Conservation (phyloP, 805 yeast species). For the Pichia insulana region DNA sequence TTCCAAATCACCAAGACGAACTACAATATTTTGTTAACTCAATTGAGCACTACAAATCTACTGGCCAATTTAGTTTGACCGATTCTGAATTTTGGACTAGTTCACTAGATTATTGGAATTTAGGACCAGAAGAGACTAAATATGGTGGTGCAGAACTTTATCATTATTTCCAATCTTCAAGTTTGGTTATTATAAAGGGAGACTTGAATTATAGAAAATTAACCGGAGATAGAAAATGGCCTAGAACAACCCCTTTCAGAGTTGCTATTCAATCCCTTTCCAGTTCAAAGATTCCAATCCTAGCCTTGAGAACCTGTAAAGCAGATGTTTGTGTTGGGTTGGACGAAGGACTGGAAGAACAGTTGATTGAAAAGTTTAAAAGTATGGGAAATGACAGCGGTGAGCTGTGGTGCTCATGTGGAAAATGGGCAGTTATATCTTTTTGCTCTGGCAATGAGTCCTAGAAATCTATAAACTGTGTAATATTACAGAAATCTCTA, state of each 20-base stretch:
- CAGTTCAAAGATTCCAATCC: slow-evolving; percentile 48
- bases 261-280: slow-evolving; percentile 66
- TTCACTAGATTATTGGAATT: slow-evolving; percentile 64
- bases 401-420: slow-evolving; percentile 77
- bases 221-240: slow-evolving; percentile 88
- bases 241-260: slow-evolving; percentile 63
- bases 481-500: background rate
- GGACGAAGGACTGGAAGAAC: slow-evolving; percentile 60
- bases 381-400: slow-evolving; percentile 53
- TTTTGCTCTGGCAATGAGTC: slow-evolving; percentile 33
- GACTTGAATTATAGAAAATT: slow-evolving; percentile 93
- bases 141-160: slow-evolving; percentile 57
- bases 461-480: too few species aligned
- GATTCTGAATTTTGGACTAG: slow-evolving; percentile 85
- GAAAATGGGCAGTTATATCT: slow-evolving; percentile 89
- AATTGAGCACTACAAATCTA: slow-evolving; percentile 34
- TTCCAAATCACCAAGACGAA: slow-evolving; percentile 39
- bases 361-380: slow-evolving; percentile 50
- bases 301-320: slow-evolving; percentile 86
- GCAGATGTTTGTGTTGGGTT: slow-evolving; percentile 94
- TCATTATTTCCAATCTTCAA: slow-evolving; percentile 51
- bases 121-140: slow-evolving; percentile 41
- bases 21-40: slow-evolving; percentile 40
- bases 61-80: slow-evolving; percentile 41
- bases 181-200: slow-evolving; percentile 81